phyloP scores from a whole-genome alignment of 2,329 filamentous ascomycete genomes.

The Fusarium sp. region DNA sequence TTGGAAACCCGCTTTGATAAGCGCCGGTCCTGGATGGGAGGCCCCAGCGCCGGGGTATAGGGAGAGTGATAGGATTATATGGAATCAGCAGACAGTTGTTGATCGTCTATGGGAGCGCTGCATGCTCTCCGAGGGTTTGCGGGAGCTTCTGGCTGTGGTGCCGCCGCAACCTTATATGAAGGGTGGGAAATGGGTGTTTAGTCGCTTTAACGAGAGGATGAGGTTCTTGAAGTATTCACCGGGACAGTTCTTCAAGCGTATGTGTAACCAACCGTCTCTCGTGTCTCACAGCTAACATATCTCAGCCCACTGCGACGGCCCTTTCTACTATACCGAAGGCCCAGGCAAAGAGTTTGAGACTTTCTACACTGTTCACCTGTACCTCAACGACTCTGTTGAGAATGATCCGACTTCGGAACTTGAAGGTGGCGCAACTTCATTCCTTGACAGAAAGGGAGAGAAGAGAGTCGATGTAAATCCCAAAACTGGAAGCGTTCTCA shows the following conservation, averaged over 20 bases:
- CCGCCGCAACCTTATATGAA: slow-evolving; percentile 40
- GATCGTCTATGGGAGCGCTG: slow-evolving; percentile 72
- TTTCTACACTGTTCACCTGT: slow-evolving; percentile 67
- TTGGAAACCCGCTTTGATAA: slow-evolving; percentile 78
- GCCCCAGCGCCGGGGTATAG: slow-evolving; percentile 64
- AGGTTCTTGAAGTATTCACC: slow-evolving; percentile 77
- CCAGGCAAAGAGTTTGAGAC: slow-evolving; percentile 54
- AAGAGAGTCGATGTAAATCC: slow-evolving; percentile 64
- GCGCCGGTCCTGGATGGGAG: slow-evolving; percentile 71
- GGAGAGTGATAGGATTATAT: slow-evolving; percentile 81
- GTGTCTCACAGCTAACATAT: background rate
- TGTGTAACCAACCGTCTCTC: slow-evolving; percentile 12
- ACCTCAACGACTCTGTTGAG: slow-evolving; percentile 47
- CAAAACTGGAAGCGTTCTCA: slow-evolving; percentile 66
- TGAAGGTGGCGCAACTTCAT: slow-evolving; percentile 66
- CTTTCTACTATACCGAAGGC: slow-evolving; percentile 66
- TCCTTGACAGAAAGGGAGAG: slow-evolving; percentile 57
- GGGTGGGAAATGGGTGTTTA: slow-evolving; percentile 54
- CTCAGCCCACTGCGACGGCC: slow-evolving; percentile 73
- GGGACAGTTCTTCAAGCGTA: slow-evolving; percentile 77
- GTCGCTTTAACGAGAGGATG: slow-evolving; percentile 75
- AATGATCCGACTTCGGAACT: slow-evolving; percentile 45
- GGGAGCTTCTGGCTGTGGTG: slow-evolving; percentile 52
- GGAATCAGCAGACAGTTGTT: slow-evolving; percentile 72
- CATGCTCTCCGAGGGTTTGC: slow-evolving; percentile 53